A percentile compares a stretch with the other conserved stretches of the same genome.
Conservation (phyloP, 2,329 filamentous ascomycete genomes). For the Alternaria brassicicola region DNA sequence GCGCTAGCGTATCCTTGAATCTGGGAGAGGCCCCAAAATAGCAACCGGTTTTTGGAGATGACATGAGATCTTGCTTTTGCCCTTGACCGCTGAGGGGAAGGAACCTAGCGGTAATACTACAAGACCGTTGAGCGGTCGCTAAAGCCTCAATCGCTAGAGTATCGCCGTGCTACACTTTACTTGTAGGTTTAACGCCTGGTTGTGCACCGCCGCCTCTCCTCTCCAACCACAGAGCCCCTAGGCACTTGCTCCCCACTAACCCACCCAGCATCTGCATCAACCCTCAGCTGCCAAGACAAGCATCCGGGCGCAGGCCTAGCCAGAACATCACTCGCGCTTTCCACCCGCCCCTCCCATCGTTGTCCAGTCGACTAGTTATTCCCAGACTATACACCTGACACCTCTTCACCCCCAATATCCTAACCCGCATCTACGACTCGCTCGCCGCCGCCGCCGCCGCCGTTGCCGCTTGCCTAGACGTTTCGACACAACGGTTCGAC, state of each 20-base stretch:
- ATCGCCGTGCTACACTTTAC: background rate
- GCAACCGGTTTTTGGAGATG: constrained; percentile 28
- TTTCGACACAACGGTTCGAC: constrained; percentile 18
- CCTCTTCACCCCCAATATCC: background rate
- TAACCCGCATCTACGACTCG: constrained; percentile 13
- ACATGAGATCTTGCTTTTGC: constrained; percentile 14
- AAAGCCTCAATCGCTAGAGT: background rate
- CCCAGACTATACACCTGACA: constrained; percentile 3
- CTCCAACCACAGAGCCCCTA: constrained; percentile 27
- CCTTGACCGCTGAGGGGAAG: constrained; percentile 26
- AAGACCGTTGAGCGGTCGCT: background rate
- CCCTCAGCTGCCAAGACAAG: constrained; percentile 32
- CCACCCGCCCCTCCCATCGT: constrained; percentile 13
- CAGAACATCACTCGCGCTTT: constrained; percentile 15
- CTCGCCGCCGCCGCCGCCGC: background rate
- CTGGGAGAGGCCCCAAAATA: constrained; percentile 26
- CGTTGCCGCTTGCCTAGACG: constrained; percentile 1
- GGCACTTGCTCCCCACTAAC: constrained; percentile 20
- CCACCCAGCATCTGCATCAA: constrained; percentile 26
- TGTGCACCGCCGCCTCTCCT: background rate
- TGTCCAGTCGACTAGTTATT: constrained; percentile 1
- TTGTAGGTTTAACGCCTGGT: background rate
- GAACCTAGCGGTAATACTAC: background rate
- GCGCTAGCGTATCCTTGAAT: constrained; percentile 24
- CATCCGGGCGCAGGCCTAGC: constrained; percentile 28